Conservation (phyloP, 108 stramenopile species). For the Parietichytrium sp. region DNA sequence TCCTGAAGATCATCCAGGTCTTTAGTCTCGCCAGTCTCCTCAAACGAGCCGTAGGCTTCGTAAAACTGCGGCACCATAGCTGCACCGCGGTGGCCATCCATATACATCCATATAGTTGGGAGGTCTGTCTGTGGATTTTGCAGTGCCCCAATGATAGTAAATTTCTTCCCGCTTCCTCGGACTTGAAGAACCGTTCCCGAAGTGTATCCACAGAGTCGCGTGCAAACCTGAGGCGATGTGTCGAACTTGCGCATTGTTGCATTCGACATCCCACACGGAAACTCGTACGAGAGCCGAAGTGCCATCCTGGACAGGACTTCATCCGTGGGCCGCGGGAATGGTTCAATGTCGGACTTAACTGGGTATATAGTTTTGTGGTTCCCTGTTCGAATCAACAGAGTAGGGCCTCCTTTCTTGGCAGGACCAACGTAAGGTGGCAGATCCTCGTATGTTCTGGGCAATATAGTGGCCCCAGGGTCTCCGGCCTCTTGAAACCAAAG, state of each 20-base stretch:
- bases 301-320: neutral
- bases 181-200: neutral
- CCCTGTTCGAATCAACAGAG: constrained; percentile 13
- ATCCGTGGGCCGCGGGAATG: neutral
- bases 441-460: neutral
- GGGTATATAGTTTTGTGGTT: neutral
- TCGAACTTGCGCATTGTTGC: neutral
- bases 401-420: too few species aligned
- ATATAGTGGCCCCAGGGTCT: constrained; percentile 6
- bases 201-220: neutral
- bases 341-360: neutral
- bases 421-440: too few species aligned
- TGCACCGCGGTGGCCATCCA: constrained; percentile 30
- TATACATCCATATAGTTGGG: neutral
- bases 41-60: neutral
- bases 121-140: constrained; percentile 3
- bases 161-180: too few species aligned
- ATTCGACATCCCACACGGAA: neutral
- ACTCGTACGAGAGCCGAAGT: neutral
- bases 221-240: neutral
- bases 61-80: neutral
- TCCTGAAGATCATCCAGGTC: constrained; percentile 10
- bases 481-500: neutral
- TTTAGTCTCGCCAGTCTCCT: neutral
- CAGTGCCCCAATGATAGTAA: neutral